A percentile compares a stretch with the other conserved stretches of the same genome.
Evolutionary conservation across 2,329 filamentous ascomycete species (phyloP).

Genomic region (Dactylonectria macrodidyma): DNA sequence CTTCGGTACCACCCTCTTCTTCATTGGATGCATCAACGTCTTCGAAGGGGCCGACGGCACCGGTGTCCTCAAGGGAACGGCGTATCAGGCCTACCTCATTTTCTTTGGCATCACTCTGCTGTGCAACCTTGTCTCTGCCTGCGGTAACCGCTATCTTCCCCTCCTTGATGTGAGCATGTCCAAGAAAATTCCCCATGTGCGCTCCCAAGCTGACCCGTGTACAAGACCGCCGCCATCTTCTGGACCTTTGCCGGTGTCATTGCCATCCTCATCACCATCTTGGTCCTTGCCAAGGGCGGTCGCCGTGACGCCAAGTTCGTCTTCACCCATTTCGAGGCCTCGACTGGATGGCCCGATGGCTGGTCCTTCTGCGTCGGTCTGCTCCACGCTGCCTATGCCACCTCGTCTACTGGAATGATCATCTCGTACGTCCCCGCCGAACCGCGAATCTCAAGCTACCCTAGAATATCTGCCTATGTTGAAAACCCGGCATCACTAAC

Average conservation of each 20-base stretch:
- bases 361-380: slow-evolving; percentile 83
- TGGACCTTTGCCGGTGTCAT: slow-evolving; percentile 82
- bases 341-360: slow-evolving; percentile 78
- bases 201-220: slow-evolving; percentile 24
- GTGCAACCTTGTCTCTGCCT: slow-evolving; percentile 75
- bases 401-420: slow-evolving; percentile 85
- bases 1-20: slow-evolving; percentile 81
- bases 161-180: slow-evolving; percentile 73
- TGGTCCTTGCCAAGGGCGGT: slow-evolving; percentile 78
- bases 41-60: slow-evolving; percentile 63
- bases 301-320: slow-evolving; percentile 74
- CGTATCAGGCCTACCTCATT: slow-evolving; percentile 79
- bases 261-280: slow-evolving; percentile 73
- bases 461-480: background rate
- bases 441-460: slow-evolving; percentile 10
- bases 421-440: slow-evolving; percentile 71
- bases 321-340: slow-evolving; percentile 77
- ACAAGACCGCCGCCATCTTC: slow-evolving; percentile 78
- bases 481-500: slow-evolving; percentile 10
- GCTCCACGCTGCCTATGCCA: slow-evolving; percentile 80
- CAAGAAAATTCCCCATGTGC: background rate
- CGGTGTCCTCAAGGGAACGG: slow-evolving; percentile 61
- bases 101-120: slow-evolving; percentile 78
- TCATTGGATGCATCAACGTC: slow-evolving; percentile 70
- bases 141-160: slow-evolving; percentile 78